A percentile compares a stretch with the other conserved stretches of the same genome.
These are phyloP conservation scores for Alternaria solani DNA, from an alignment of 2,329 filamentous ascomycete genomes.

Conservation along the genomic window DNA sequence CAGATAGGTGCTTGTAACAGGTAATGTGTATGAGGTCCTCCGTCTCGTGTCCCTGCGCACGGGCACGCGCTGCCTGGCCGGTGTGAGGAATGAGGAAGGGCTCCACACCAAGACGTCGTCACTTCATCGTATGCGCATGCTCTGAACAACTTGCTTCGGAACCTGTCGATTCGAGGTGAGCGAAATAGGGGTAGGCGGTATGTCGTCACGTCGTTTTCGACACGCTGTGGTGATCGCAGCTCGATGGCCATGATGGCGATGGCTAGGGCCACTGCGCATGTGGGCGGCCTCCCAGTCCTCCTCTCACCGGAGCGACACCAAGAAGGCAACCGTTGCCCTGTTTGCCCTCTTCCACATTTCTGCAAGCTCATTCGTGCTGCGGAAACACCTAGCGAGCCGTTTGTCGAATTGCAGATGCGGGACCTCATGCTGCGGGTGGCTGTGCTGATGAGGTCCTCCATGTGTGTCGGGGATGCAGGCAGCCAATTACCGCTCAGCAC, in stretches of 20 bases:
- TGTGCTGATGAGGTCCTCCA: constrained; percentile 17
- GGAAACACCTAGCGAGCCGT: constrained; percentile 3
- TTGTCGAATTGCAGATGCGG: constrained; percentile 12
- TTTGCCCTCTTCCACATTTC: constrained; percentile 5
- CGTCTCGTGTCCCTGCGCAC: constrained; percentile 28
- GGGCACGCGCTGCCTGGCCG: constrained; percentile 23
- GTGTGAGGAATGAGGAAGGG: constrained; percentile 37
- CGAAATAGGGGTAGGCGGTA: not conserved
- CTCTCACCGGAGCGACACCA: constrained; percentile 1
- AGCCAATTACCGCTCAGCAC: constrained; percentile 5
- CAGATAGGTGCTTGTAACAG: constrained; percentile 15
- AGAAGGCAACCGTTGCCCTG: constrained; percentile 12
- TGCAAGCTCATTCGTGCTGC: constrained; percentile 6
- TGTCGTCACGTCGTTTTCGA: not conserved
- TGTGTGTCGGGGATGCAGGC: not conserved
- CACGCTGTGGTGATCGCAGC: constrained; percentile 5
- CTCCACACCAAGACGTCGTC: constrained; percentile 1
- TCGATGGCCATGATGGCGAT: not conserved
- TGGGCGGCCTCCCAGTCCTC: constrained; percentile 16
- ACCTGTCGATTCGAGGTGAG: not conserved
- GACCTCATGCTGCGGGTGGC: constrained; percentile 13
- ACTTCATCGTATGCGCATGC: not conserved
- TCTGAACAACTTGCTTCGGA: not conserved
- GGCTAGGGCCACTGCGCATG: constrained; percentile 1
- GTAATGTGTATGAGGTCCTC: constrained; percentile 28